phyloP scores from a whole-genome alignment of 148 eudicot species.

The Amaranthus palmeri region DNA sequence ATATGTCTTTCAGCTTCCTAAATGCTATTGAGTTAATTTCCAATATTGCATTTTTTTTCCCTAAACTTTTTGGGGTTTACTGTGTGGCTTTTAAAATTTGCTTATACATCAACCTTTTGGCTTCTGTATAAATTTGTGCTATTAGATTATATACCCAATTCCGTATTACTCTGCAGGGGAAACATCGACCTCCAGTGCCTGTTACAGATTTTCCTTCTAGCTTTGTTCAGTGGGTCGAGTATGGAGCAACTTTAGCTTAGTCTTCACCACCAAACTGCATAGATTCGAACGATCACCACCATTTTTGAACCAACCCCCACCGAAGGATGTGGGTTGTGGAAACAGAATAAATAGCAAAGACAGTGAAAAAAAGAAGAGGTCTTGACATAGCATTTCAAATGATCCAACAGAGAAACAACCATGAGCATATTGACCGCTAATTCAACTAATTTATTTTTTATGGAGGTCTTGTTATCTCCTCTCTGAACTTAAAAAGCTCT shows the following conservation, averaged over 20 bases:
- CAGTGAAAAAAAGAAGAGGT: slow-evolving; percentile 10
- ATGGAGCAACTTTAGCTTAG: slow-evolving; percentile 48
- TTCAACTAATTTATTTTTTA: slow-evolving; percentile 28
- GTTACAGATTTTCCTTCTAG: slow-evolving; percentile 40
- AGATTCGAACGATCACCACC: too few relatives aligned
- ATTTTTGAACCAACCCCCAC: slow-evolving; percentile 32
- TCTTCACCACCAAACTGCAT: slow-evolving; percentile 3
- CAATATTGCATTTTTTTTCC: background rate
- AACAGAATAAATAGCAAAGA: slow-evolving; percentile 27
- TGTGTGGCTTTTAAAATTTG: background rate
- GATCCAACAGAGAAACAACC: slow-evolving; percentile 10
- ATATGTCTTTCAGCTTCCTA: background rate
- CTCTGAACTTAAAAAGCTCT: slow-evolving; percentile 8
- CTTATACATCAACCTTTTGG: background rate
- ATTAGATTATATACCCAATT: background rate
- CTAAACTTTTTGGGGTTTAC: background rate
- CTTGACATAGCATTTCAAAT: slow-evolving; percentile 15
- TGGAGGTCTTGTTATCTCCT: slow-evolving; percentile 25
- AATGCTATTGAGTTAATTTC: background rate
- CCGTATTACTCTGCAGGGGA: slow-evolving; percentile 25
- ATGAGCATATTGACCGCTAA: slow-evolving; percentile 23
- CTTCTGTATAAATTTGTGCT: background rate
- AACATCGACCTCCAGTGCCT: slow-evolving; percentile 5
- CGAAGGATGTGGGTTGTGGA: slow-evolving; percentile 62
- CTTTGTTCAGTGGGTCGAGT: slow-evolving; percentile 58